These are phyloP conservation scores for Carex littledalei DNA, from an alignment of 176 grass and related monocot species.

Conservation along the genomic window DNA sequence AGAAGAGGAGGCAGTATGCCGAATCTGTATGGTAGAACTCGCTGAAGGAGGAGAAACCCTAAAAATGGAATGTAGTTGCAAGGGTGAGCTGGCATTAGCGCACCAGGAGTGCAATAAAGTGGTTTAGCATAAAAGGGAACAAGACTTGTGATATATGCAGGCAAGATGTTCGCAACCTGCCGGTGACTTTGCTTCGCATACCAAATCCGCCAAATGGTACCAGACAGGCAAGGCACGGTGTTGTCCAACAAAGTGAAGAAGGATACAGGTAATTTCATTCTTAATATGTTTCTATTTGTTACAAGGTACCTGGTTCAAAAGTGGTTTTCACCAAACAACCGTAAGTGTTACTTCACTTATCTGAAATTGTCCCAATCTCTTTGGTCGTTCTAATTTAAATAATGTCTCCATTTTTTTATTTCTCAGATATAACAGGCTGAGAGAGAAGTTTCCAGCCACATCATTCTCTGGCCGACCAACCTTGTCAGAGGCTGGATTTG, in stretches of 20 bases:
- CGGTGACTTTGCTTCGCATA: conserved; percentile 90
- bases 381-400: background rate
- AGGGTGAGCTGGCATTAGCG: conserved; percentile 94
- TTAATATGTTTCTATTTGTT: background rate
- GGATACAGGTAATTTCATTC: conserved; percentile 55
- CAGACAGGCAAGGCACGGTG: conserved; percentile 47
- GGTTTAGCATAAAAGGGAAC: conserved; percentile 99
- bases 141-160: conserved; percentile 96
- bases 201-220: conserved; percentile 46
- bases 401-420: background rate
- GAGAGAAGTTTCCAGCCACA: conserved; percentile 62
- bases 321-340: conserved; percentile 63
- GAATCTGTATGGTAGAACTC: conserved; percentile 92
- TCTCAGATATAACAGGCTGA: conserved; percentile 49
- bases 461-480: conserved; percentile 35
- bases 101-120: conserved; percentile 99
- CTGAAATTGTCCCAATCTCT: background rate
- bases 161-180: conserved; percentile 85
- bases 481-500: conserved; percentile 84
- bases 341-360: conserved; percentile 33
- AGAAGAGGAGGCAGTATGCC: conserved; percentile 96
- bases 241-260: conserved; percentile 46
- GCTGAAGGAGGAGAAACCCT: conserved; percentile 95
- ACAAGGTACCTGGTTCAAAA: conserved; percentile 28
- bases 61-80: conserved; percentile 99